These are phyloP conservation scores for Cryptococcus sp. DNA, from an alignment of 1,284 basidiomycete species.

Conservation along the genomic window DNA sequence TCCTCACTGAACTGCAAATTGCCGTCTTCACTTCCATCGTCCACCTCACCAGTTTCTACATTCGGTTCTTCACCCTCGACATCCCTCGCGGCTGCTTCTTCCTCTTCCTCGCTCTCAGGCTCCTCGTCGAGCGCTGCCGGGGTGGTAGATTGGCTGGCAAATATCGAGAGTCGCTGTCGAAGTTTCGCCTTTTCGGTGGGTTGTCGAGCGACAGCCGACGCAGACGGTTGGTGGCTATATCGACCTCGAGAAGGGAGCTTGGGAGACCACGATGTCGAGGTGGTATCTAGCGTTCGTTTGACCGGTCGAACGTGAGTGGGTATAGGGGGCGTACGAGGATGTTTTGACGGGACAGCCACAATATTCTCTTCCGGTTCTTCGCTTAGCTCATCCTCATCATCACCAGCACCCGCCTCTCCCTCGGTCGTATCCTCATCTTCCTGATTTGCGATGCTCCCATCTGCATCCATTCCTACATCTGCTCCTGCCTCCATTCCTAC, in stretches of 20 bases:
- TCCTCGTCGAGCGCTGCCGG: neutral
- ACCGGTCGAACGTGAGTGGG: too few species aligned
- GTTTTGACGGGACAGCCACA: too few species aligned
- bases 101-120: constrained; percentile 7
- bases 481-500: too few species aligned
- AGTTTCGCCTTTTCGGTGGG: constrained; percentile 2
- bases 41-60: constrained; percentile 46
- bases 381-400: too few species aligned
- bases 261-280: constrained; percentile 22
- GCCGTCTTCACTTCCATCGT: neutral
- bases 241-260: neutral
- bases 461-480: too few species aligned
- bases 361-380: too few species aligned
- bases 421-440: too few species aligned
- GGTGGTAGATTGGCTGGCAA: neutral
- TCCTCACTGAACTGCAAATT: neutral
- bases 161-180: neutral
- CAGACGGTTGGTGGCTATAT: too few species aligned
- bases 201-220: too few species aligned
- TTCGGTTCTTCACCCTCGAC: constrained; percentile 44
- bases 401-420: too few species aligned
- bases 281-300: constrained; percentile 20
- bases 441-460: too few species aligned
- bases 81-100: constrained; percentile 14
- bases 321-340: too few species aligned